Evolutionary conservation across 805 yeast genomes (phyloP), one percentile per base, ranked within the genome.

Genomic region (Ogataea pilisensis): DNA sequence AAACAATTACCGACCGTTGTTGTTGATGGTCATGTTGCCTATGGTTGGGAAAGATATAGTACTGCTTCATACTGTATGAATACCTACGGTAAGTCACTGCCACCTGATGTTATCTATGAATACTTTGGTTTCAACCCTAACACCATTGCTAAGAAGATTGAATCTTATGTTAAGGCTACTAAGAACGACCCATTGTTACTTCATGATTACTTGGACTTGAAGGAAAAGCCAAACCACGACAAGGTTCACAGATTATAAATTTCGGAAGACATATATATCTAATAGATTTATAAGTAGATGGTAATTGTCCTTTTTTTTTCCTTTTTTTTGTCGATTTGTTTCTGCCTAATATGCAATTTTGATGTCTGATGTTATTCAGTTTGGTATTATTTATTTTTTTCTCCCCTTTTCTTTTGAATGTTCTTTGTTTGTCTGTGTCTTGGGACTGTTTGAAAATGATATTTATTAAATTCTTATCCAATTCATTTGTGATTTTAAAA

Each of bases 1-100:
- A 42, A 40, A 17, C 48, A 91, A 59, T 80, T 85, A 42, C 98
- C 98, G 66, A 81, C 88, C 60, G 54, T 93, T 66, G 86, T 96
- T 42, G 86, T 91, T 52, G 99, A 93, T 78, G 98, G 87, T 38
- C 76, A 88, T 78, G 70, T 95, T 44, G 80, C 96, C 37, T 71
- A 75, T 57, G 96, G 96, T 42, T 93, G 99, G 99, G 76, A 82
- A 58, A 85, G 82, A 70, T 93, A 89, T 73, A 79, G 97, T 43
- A 98, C 95, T 73, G 95, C 87, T 74, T 95, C 89, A 66, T 87
- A 91, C 63, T 96, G 97, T 68, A 76, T 93, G 63, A 80, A 88
- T 80, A 80, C 87, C 69, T 93, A 91, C 66, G 99, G 99, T 76
- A 93, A 90, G 51, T 89, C 97, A 44, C 97, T 95, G 65, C 86